Evolutionary conservation across 371 early-diverging fungal genomes (phyloP), one percentile per base, ranked within the genome.

Genomic region (Apophysomyces ossiformis): DNA sequence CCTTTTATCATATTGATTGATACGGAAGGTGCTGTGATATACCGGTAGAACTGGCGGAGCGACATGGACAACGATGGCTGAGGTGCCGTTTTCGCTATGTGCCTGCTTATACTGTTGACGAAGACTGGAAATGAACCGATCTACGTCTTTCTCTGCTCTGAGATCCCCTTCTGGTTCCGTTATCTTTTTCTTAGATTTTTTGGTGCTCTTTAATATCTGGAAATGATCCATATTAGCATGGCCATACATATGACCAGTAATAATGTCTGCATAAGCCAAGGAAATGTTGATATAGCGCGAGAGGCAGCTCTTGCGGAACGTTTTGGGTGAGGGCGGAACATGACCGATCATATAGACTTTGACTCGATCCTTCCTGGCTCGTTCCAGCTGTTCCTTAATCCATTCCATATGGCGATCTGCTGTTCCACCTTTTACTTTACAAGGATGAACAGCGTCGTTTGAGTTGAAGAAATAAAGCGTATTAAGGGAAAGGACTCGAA

Each of bases 191-290:
- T 59, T 61, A 0, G 32, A 26, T 26, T 26, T 26, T 26, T 26
- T 26, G 32, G 2, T 26, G 32, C 32, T 44, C 50, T 18, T 44
- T 4, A 75, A 61, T 0, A 71, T 16, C 21, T 65, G 67, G 41
- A 92, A 89, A 59, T 88, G 85, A 64, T 93, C 93, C 63, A 85
- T 81, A 70, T 93, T 93, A 70, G 86, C 85, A 72, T 93, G 93
- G 5, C 93, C 93, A 66, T 82, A 91, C 64, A 92, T 67, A 73
- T 91, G 90, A 21, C 87, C 89, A 11, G 81, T 74, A 54, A 93
- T 88, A 5, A 82, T 68, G 43, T 89, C 85, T 66, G 76, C 69
- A 73, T 75, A 85, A 63, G 77, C 73, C n/a, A 85, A 70, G 8
- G 91, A 80, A 16, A 91, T 70, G 57, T 74, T 71, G 7, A 79